Conservation (phyloP, 2,329 filamentous ascomycete genomes). For the Zymoseptoria ardabiliae region DNA sequence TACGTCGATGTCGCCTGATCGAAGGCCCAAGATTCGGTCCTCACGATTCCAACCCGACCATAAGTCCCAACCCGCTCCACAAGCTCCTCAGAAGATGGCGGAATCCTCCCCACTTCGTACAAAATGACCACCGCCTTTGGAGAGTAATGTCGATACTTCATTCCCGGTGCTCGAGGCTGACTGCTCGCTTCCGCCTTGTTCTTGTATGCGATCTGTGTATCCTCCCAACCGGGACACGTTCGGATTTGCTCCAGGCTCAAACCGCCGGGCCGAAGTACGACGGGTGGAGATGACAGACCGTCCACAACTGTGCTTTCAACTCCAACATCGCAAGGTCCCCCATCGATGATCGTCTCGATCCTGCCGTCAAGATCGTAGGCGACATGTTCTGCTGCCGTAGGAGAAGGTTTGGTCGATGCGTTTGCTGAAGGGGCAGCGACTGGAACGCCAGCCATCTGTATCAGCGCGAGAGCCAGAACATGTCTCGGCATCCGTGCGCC, state of each 20-base stretch:
- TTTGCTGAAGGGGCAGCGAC: conserved; percentile 92
- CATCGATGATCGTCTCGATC: conserved; percentile 83
- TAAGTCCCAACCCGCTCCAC: conserved; percentile 19
- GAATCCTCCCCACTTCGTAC: conserved; percentile 55
- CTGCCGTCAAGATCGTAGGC: conserved; percentile 72
- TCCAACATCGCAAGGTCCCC: conserved; percentile 76
- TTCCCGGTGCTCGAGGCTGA: conserved; percentile 76
- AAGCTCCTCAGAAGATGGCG: conserved; percentile 24
- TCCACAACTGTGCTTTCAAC: conserved; percentile 97
- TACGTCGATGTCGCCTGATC: not conserved
- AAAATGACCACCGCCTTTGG: conserved; percentile 68
- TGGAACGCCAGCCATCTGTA: conserved; percentile 67
- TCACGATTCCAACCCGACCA: conserved; percentile 35
- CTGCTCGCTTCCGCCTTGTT: conserved; percentile 61
- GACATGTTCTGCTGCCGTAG: conserved; percentile 85
- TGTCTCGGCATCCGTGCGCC: conserved; percentile 84
- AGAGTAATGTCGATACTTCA: conserved; percentile 99
- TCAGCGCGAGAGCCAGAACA: conserved; percentile 78
- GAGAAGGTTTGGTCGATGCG: conserved; percentile 85
- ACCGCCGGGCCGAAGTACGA: conserved; percentile 78
- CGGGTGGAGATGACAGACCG: conserved; percentile 71
- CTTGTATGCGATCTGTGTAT: conserved; percentile 68
- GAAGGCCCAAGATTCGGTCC: conserved; percentile 30
- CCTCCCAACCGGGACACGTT: conserved; percentile 70
- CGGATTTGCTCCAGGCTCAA: conserved; percentile 74